These are phyloP conservation scores for Aspergillus ochraceus DNA, from an alignment of 2,329 filamentous ascomycete species.

Conservation along the genomic window DNA sequence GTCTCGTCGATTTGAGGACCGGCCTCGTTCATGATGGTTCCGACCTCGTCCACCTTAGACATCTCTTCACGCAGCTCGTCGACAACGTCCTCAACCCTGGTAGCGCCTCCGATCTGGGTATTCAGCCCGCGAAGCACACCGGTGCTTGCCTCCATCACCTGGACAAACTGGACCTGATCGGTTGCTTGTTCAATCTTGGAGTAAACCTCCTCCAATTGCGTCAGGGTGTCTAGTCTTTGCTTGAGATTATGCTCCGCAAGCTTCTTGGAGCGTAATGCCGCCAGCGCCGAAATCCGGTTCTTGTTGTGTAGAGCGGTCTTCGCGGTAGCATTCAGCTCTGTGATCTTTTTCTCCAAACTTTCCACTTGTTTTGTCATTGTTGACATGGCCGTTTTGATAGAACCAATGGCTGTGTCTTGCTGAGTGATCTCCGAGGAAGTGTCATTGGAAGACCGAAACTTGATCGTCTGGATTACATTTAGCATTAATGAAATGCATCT, in stretches of 20 bases:
- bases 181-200: slow-evolving; percentile 81
- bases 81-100: slow-evolving; percentile 73
- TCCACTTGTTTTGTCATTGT: slow-evolving; percentile 68
- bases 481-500: slow-evolving; percentile 11
- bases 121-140: slow-evolving; percentile 73
- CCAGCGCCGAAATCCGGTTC: slow-evolving; percentile 72
- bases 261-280: slow-evolving; percentile 80
- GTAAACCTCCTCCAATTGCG: slow-evolving; percentile 80
- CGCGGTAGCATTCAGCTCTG: slow-evolving; percentile 55
- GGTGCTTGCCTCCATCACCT: slow-evolving; percentile 77
- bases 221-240: slow-evolving; percentile 69
- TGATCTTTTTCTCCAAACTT: slow-evolving; percentile 58
- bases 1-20: slow-evolving; percentile 66
- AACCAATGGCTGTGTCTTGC: slow-evolving; percentile 79
- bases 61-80: slow-evolving; percentile 77
- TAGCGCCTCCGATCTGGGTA: slow-evolving; percentile 71
- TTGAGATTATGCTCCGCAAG: slow-evolving; percentile 72
- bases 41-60: slow-evolving; percentile 78
- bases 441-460: slow-evolving; percentile 63
- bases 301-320: slow-evolving; percentile 70
- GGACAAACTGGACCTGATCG: slow-evolving; percentile 79
- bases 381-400: slow-evolving; percentile 70
- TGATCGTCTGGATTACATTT: slow-evolving; percentile 60
- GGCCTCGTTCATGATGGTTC: slow-evolving; percentile 70
- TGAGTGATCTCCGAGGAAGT: slow-evolving; percentile 60